These are phyloP conservation scores for Paralagenidium karlingii DNA, from an alignment of 352 stramenopile genomes.

Conservation along the genomic window DNA sequence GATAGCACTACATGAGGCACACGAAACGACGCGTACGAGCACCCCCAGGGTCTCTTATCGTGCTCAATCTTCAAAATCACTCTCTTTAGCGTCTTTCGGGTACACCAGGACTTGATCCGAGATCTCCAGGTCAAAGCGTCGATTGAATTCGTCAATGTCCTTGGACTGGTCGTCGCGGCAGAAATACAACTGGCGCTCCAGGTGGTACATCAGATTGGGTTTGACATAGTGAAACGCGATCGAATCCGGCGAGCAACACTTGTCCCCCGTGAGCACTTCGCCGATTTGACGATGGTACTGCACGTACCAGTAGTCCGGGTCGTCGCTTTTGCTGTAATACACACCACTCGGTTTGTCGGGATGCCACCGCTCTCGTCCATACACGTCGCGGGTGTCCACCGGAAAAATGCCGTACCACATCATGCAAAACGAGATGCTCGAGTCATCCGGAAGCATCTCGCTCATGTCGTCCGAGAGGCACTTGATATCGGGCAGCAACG, in stretches of 20 bases:
- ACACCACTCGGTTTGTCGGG: conserved; percentile 51
- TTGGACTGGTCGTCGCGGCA: conserved; percentile 40
- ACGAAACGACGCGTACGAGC: no score
- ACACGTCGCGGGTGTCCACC: conserved; percentile 53
- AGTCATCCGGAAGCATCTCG: conserved; percentile 66
- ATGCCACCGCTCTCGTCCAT: conserved; percentile 68
- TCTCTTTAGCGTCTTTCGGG: conserved; percentile 11
- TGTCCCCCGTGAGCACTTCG: conserved; percentile 30
- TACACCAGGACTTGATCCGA: conserved; percentile 29
- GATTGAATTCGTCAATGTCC: conserved; percentile 35
- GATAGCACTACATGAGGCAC: no score
- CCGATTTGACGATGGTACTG: conserved; percentile 63
- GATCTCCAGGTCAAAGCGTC: conserved; percentile 32
- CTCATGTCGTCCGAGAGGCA: conserved; percentile 56
- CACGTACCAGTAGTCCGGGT: conserved; percentile 50
- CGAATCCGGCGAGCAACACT: conserved; percentile 44
- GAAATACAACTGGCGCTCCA: conserved; percentile 55
- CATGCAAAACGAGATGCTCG: conserved; percentile 77
- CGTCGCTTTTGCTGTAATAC: conserved; percentile 41
- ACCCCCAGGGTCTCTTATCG: no score
- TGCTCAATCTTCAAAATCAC: no score
- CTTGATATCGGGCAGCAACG: conserved; percentile 27
- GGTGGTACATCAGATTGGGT: conserved; percentile 61
- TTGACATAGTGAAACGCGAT: conserved; percentile 72
- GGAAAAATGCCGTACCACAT: conserved; percentile 66